Evolutionary conservation across 129 eudicot species (phyloP), one percentile per base, ranked within the genome.

Genomic region (Pulicaria dysenterica): DNA sequence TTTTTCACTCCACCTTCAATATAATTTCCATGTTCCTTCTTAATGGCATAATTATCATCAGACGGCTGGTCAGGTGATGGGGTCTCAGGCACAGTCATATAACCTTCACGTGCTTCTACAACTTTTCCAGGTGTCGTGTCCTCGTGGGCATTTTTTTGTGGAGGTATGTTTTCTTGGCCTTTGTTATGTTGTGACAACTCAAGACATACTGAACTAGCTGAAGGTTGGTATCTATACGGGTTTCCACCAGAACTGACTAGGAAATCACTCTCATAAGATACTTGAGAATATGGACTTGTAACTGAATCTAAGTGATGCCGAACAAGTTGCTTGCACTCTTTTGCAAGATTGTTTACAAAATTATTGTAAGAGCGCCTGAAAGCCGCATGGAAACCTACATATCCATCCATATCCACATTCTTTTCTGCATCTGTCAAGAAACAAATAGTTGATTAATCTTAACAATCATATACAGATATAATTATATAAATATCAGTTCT

Each of bases 271-370:
- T 83, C 92, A 10, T 89, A 87, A 80, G 92, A 89, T 36, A 88
- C 90, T 55, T 73, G 90, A 67, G 95, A 92, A 69, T 89, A 87
- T 44, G 96, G 87, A 78, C 98, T 87, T 44, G 96, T 92, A 5
- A 85, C 95, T 61, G 95, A 89, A 85, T 92, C 92, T 69, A 92
- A 93, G 73, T 92, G 96, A 76, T 92, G 95, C 15, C 90, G 80
- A 68, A 87, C 89, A 5, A 92, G 88, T 82, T 89, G 84, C 55
- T 92, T 89, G 81, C 96, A 87, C 60, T 92, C 85, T 80, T 83
- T 80, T 53, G 90, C 76, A 38, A 89, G 87, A 77, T 87, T 83
- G 57, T 59, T 74, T 38, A 92, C 75, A 36, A 89, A 92, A 43
- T 70, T 15, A 67, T 74, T 82, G 85, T 87, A 87, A n/a, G 92